These are phyloP conservation scores for Hanseniaspora nectarophila DNA, from an alignment of 805 yeast species.

Conservation along the genomic window DNA sequence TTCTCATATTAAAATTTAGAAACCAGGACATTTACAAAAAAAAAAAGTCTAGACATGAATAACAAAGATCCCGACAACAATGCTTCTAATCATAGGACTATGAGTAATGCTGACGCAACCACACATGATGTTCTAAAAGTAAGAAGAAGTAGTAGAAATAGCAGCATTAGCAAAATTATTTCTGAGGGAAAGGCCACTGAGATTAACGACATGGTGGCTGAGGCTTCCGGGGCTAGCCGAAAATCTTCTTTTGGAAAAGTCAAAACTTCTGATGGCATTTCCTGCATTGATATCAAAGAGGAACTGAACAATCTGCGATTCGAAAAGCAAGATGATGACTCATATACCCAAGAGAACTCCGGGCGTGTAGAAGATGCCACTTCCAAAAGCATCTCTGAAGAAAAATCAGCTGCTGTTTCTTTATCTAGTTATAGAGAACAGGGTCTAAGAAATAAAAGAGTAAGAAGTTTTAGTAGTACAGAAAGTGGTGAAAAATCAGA, in stretches of 20 bases:
- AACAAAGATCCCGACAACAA: background rate
- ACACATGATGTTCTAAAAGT: background rate
- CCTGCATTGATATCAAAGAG: background rate
- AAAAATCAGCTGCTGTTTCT: conserved; percentile 1
- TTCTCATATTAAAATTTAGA: background rate
- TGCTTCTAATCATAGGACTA: background rate
- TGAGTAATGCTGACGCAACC: background rate
- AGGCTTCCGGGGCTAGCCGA: background rate
- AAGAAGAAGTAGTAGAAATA: background rate
- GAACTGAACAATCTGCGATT: background rate
- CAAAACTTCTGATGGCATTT: background rate
- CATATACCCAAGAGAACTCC: background rate
- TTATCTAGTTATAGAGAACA: background rate
- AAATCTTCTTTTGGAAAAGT: conserved; percentile 1
- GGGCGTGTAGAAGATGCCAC: background rate
- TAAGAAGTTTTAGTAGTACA: background rate
- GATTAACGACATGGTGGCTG: background rate
- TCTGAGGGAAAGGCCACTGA: background rate
- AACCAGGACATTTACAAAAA: background rate
- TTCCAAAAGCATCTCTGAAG: conserved; percentile 2
- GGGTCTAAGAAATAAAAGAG: background rate
- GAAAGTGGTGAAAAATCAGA: background rate
- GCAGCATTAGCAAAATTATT: conserved; percentile 1
- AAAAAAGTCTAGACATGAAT: background rate
- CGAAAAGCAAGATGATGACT: background rate